Evolutionary conservation across 139 green algal genomes (phyloP), one percentile per base, ranked within the genome.

Genomic region (Picochlorum sp.): DNA sequence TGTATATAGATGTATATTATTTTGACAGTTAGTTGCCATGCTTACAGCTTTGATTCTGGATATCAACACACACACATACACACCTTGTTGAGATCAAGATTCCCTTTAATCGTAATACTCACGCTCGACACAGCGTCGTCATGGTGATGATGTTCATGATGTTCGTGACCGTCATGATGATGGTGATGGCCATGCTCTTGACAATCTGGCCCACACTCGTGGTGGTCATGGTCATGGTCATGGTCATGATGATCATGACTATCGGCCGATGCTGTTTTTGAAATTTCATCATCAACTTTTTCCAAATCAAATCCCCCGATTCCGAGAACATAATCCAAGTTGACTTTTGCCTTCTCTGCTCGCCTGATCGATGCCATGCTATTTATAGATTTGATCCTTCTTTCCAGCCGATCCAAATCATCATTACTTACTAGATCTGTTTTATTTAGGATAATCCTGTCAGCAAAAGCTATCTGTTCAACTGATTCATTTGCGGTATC

Each of bases 391-490:
- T 64, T 64, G 31, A 96, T 75, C 25, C 86, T 77, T 1, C 25
- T 22, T 65, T 86, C 68, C 33, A 96, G 57, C 2, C 32, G 24
- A 1, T 61, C 32, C 44, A 94, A 50, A 25, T 84, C 67, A 28
- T 67, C 31, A 0, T 33, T 55, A 12, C 32, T 25, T 63, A 94
- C 83, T 69, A 92, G 73, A 69, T 94, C 86, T 4, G 74, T 83
- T 71, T 97, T 98, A 84, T 98, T 98, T 13, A 98, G 72, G 5
- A 98, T 43, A 61, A 98, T 85, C 26, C 87, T 74, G 61, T 98
- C 91, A 4, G 91, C 91, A 63, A 90, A 96, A 2, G 91, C 90
- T 33, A 97, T 81, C 73, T 98, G 91, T 75, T 95, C 75, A 39
- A 96, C 63, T 8, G 89, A 84, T 70, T 98, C 91, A 65, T 91